phyloP scores from a whole-genome alignment of 345 rosid species.

The Eucalyptus sp. region DNA sequence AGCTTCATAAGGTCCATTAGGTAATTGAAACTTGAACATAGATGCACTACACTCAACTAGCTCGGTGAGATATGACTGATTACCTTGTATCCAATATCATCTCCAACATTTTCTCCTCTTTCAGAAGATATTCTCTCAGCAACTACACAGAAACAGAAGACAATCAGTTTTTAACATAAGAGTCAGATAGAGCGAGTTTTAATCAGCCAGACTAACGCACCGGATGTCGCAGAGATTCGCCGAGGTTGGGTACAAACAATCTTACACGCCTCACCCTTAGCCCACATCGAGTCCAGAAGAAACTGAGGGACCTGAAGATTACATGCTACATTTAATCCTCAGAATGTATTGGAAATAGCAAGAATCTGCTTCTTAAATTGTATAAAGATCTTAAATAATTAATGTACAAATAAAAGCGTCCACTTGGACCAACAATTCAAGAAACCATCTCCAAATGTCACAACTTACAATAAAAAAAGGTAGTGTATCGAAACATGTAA shows the following conservation, averaged over 20 bases:
- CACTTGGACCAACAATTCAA: neutral
- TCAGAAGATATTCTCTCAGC: constrained; percentile 87
- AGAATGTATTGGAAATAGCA: neutral
- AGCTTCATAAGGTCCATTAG: neutral
- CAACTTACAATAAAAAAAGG: neutral
- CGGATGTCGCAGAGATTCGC: constrained; percentile 93
- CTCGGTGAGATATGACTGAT: neutral
- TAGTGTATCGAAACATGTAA: neutral
- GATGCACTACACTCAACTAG: neutral
- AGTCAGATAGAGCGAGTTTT: neutral
- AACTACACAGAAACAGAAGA: constrained; percentile 31
- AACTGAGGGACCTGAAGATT: constrained; percentile 76
- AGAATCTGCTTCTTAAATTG: neutral
- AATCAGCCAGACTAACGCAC: constrained; percentile 16
- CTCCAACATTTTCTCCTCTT: constrained; percentile 79
- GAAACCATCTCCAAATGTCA: neutral
- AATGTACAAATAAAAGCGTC: neutral
- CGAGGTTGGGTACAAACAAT: constrained; percentile 97
- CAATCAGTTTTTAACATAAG: neutral
- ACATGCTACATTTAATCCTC: neutral
- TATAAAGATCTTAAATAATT: neutral
- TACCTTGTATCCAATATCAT: constrained; percentile 90
- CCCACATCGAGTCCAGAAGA: constrained; percentile 79
- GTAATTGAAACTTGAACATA: neutral
- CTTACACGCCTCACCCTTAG: constrained; percentile 64